Percentiles rank a stretch among this genome's conserved stretches.
Conservation (phyloP, 371 early-diverging fungal genomes). For the Saksenaea oblongispora region DNA sequence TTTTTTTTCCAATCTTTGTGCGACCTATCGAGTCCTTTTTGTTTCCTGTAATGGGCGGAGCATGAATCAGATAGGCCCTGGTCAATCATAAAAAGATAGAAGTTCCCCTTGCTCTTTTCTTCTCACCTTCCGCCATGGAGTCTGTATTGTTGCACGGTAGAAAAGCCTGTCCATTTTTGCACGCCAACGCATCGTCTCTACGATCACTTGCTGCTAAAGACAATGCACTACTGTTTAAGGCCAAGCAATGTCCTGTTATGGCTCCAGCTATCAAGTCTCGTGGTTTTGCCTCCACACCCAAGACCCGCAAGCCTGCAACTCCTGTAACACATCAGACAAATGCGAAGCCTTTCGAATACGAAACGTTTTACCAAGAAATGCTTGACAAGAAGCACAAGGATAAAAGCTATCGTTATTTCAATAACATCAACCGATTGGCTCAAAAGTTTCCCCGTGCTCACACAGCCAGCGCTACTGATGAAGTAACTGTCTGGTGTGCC, state of each 20-base stretch:
- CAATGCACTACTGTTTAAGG: constrained; percentile 64
- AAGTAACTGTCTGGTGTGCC: constrained; percentile 96
- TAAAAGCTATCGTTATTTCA: constrained; percentile 93
- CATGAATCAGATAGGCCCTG: not conserved
- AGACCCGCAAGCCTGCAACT: constrained; percentile 30
- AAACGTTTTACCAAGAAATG: constrained; percentile 70
- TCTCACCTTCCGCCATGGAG: constrained; percentile 41
- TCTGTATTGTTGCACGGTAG: constrained; percentile 35
- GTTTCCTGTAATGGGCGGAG: not conserved
- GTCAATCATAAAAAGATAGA: not conserved
- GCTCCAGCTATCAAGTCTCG: constrained; percentile 67
- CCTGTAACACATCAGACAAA: constrained; percentile 18
- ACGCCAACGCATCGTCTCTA: constrained; percentile 65
- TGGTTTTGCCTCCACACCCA: constrained; percentile 26
- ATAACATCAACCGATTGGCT: constrained; percentile 95
- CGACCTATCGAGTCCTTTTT: not conserved
- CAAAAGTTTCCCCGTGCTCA: constrained; percentile 87
- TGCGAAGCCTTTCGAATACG: constrained; percentile 75
- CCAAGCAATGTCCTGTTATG: constrained; percentile 85
- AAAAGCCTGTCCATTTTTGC: constrained; percentile 81
- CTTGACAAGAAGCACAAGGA: constrained; percentile 90
- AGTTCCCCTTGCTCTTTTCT: not conserved
- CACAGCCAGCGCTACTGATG: constrained; percentile 71
- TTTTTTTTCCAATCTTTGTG: not conserved
- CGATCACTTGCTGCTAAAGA: constrained; percentile 57